phyloP scores from a whole-genome alignment of 2,329 filamentous ascomycete species.

The Cercospora sp. region DNA sequence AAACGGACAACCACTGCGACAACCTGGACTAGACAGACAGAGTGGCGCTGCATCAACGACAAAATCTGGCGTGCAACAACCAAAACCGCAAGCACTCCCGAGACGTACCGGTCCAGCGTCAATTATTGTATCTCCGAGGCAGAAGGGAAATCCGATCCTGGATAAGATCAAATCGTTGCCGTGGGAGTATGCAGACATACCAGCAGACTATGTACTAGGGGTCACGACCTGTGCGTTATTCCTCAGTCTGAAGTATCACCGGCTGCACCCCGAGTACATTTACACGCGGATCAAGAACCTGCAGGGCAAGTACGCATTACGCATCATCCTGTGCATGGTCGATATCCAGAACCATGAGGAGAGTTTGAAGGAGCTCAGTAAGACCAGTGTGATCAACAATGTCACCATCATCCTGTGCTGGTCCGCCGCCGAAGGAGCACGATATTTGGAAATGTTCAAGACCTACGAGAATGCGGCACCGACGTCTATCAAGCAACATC shows the following conservation, averaged over 20 bases:
- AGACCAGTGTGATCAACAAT: constrained; percentile 89
- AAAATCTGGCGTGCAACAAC: constrained; percentile 56
- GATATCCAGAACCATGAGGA: constrained; percentile 96
- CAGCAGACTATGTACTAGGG: constrained; percentile 87
- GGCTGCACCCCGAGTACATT: constrained; percentile 95
- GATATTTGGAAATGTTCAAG: constrained; percentile 94
- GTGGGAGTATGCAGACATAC: constrained; percentile 98
- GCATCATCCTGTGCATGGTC: constrained; percentile 85
- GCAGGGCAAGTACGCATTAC: constrained; percentile 81
- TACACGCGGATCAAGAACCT: constrained; percentile 87
- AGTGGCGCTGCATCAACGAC: constrained; percentile 22
- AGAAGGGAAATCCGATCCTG: constrained; percentile 93
- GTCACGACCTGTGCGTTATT: constrained; percentile 88
- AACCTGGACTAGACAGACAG: constrained; percentile 28
- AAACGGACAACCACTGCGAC: constrained; percentile 14
- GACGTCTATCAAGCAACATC: constrained; percentile 79
- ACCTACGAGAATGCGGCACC: constrained; percentile 85
- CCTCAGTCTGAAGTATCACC: constrained; percentile 93
- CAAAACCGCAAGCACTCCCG: constrained; percentile 81
- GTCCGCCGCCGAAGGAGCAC: constrained; percentile 88
- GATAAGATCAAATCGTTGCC: constrained; percentile 76
- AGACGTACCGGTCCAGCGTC: constrained; percentile 66
- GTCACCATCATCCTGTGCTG: constrained; percentile 90
- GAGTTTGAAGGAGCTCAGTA: constrained; percentile 81
- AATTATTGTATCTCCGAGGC: constrained; percentile 85